These are phyloP conservation scores for Medakamo hakoo DNA, from an alignment of 139 green algal genomes.

Conservation along the genomic window DNA sequence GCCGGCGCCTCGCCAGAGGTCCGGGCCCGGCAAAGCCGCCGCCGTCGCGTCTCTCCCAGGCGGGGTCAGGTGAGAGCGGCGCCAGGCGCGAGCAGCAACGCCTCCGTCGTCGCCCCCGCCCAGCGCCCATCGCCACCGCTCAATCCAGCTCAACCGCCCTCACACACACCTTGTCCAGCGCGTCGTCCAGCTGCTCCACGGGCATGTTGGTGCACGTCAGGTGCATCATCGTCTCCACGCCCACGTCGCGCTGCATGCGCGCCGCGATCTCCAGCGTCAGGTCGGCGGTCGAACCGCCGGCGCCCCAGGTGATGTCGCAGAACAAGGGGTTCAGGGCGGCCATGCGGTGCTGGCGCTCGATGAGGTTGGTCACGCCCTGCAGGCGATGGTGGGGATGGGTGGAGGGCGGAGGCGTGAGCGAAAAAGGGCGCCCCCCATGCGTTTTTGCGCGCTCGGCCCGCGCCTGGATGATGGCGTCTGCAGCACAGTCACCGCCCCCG, in stretches of 20 bases:
- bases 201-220: conserved; percentile 98
- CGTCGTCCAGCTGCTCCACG: conserved; percentile 64
- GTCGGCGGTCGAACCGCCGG: conserved; percentile 83
- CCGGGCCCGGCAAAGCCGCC: no score
- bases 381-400: no score
- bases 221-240: conserved; percentile 98
- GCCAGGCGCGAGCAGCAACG: background rate
- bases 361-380: conserved; percentile 84
- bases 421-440: no score
- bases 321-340: conserved; percentile 63
- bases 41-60: no score
- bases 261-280: conserved; percentile 87
- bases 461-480: no score
- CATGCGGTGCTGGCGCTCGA: conserved; percentile 80
- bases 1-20: no score
- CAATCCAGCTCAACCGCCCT: background rate
- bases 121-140: background rate
- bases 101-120: background rate
- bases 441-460: no score
- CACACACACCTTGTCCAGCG: conserved; percentile 54
- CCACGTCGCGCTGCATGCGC: conserved; percentile 87
- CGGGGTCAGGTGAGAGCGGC: no score
- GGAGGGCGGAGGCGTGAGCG: no score
- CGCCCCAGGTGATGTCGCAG: conserved; percentile 98
- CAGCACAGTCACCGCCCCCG: no score